Base-by-base conservation (phyloP, 2,329 filamentous ascomycete genomes). In the Beauveria bassiana region DNA sequence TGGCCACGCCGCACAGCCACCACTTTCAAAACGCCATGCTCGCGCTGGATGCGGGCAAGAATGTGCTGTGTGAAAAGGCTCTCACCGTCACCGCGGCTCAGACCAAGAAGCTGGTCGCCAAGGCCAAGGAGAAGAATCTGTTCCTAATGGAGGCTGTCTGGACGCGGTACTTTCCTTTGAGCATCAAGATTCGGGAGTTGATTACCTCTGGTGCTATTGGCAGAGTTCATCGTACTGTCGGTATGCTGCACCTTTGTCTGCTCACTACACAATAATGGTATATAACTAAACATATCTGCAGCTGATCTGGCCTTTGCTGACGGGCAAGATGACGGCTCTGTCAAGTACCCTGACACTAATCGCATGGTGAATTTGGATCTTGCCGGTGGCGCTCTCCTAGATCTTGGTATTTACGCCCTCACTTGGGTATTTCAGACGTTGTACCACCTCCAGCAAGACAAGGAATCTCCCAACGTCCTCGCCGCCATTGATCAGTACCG, bases 351-450 rank as follows among this genome's bases (percentile, higher is more conserved):
- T 46, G 81, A 86, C 68, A 77, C 81, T 56, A 80, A 92, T 76
- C 86, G 92, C 59, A 92, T 96, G 81, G 79, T 96, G 65, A 96
- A 96, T 74, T 81, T 81, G 22, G 87, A 93, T 68, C 81, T 96
- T 50, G 92, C 91, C 0, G 92, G 92, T 34, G 92, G 92, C 59
- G 88, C 87, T 2, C 78, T 96, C 60, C 81, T 96, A 56, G 92
- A 96, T 73, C 79, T 96, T 62, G 92, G 92, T 64, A 89, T 96
- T 73, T 96, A 96, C 78, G 85, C 90, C 52, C 76, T 96, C 64
- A 96, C 91, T 38, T 96, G 92, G 92, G 83, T 95, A 55, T 96
- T 93, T 81, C 91, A 96, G 75, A 88, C 88, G 50, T 81, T 96
- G 31, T 96, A 96, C 76, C 90, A 92, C 73, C 85, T 89, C 3